These are phyloP conservation scores for Colletotrichum melonis DNA, from an alignment of 2,329 filamentous ascomycete species.

Conservation along the genomic window DNA sequence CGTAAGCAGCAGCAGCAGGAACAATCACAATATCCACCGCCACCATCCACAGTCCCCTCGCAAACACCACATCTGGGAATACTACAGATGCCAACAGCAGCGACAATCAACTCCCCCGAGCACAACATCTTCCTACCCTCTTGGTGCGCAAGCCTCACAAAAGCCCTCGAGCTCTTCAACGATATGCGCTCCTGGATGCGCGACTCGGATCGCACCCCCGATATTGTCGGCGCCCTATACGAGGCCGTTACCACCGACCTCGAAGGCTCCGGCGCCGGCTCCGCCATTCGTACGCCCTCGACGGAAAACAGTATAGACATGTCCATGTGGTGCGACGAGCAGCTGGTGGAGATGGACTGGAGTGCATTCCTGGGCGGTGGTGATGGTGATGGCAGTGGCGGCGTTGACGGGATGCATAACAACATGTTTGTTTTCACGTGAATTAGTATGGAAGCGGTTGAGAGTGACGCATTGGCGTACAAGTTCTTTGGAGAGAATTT, in stretches of 20 bases:
- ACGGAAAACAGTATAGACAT: constrained; percentile 40
- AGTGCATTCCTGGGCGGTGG: constrained; percentile 37
- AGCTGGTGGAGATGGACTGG: constrained; percentile 43
- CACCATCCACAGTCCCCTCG: neutral
- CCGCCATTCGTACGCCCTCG: constrained; percentile 39
- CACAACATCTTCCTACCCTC: constrained; percentile 1
- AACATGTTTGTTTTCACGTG: neutral
- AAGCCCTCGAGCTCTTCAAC: constrained; percentile 40
- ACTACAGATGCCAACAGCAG: neutral
- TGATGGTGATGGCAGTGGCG: neutral
- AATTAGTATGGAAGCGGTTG: neutral
- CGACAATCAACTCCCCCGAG: neutral
- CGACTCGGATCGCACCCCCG: constrained; percentile 40
- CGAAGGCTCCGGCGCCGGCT: constrained; percentile 32
- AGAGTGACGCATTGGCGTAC: neutral
- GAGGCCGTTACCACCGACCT: constrained; percentile 40
- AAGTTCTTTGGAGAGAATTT: neutral
- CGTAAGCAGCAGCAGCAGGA: constrained; percentile 2
- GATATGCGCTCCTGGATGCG: constrained; percentile 46
- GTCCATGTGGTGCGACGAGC: constrained; percentile 43
- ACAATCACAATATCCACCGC: neutral
- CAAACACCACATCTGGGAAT: neutral
- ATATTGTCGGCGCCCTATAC: constrained; percentile 42
- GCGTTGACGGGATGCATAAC: neutral
- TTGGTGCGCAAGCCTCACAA: constrained; percentile 41